Evolutionary conservation across 495 filamentous ascomycete species (phyloP).

Genomic region (Penicillium dipodomyicola): DNA sequence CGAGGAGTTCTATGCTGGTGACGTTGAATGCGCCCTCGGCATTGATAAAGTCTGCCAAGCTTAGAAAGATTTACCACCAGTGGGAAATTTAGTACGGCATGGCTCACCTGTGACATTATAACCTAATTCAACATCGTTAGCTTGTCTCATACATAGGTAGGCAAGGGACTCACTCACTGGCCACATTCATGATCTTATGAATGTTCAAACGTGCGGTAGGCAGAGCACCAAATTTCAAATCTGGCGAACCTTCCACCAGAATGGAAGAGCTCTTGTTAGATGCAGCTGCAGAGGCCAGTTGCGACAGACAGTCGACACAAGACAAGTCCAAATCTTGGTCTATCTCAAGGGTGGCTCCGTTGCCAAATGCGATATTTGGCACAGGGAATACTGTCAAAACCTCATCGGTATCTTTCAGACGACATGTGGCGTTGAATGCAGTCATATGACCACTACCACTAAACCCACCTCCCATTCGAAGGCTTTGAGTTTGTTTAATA

Average conservation of each 20-base stretch:
- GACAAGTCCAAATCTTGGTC: slow-evolving; percentile 31
- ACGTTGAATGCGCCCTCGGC: slow-evolving; percentile 26
- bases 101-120: slow-evolving; percentile 28
- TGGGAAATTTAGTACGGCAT: background rate
- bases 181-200: slow-evolving; percentile 25
- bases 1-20: slow-evolving; percentile 24
- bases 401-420: slow-evolving; percentile 13
- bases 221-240: slow-evolving; percentile 24
- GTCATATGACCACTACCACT: slow-evolving; percentile 29
- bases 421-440: slow-evolving; percentile 28
- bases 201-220: slow-evolving; percentile 33
- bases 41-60: slow-evolving; percentile 25
- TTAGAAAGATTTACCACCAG: background rate
- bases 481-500: slow-evolving; percentile 20
- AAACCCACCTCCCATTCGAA: slow-evolving; percentile 25
- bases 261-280: slow-evolving; percentile 25
- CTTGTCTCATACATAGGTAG: background rate
- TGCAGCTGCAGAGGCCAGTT: slow-evolving; percentile 23
- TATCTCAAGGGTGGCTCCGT: slow-evolving; percentile 19
- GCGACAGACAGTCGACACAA: slow-evolving; percentile 31
- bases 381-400: slow-evolving; percentile 27
- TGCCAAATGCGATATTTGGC: slow-evolving; percentile 21
- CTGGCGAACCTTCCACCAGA: slow-evolving; percentile 24
- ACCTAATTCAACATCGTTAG: slow-evolving; percentile 11
- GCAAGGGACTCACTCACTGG: background rate